phyloP scores from a whole-genome alignment of 805 yeast genomes.

The Wickerhamomyces silvicola region DNA sequence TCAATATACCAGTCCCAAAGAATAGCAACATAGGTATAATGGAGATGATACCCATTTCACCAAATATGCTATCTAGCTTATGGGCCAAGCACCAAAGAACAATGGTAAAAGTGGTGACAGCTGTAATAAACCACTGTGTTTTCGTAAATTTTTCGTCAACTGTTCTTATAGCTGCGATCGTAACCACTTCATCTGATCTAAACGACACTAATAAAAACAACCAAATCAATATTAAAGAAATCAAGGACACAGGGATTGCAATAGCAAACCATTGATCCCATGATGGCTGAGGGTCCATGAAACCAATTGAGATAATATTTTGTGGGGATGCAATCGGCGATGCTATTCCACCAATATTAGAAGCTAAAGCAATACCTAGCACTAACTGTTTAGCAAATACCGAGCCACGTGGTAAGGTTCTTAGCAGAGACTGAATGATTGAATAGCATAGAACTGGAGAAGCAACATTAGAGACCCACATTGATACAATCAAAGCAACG shows the following conservation, averaged over 20 bases:
- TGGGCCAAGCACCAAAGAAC: conserved; percentile 86
- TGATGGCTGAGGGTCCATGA: conserved; percentile 76
- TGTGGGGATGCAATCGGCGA: conserved; percentile 98
- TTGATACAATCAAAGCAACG: conserved; percentile 78
- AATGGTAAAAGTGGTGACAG: conserved; percentile 67
- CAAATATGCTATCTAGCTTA: conserved; percentile 63
- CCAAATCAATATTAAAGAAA: conserved; percentile 69
- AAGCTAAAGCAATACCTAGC: conserved; percentile 87
- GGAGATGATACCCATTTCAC: conserved; percentile 97
- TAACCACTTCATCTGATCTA: conserved; percentile 42
- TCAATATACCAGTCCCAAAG: conserved; percentile 83
- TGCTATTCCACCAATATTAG: conserved; percentile 94
- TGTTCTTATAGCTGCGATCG: conserved; percentile 39
- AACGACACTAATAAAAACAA: conserved; percentile 59
- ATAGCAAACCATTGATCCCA: conserved; percentile 96
- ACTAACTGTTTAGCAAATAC: conserved; percentile 78
- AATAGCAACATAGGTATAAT: conserved; percentile 84
- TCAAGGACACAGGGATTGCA: conserved; percentile 69
- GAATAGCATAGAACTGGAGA: conserved; percentile 93
- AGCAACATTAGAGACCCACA: conserved; percentile 97
- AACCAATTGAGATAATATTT: conserved; percentile 81
- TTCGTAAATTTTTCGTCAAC: conserved; percentile 63
- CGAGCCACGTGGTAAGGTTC: conserved; percentile 76
- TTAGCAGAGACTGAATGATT: conserved; percentile 80
- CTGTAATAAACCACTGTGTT: conserved; percentile 69